Percentiles rank a stretch among this genome's conserved stretches.
Conservation (phyloP, 2,329 filamentous ascomycete species). For the Neopestalotiopsis rosae region DNA sequence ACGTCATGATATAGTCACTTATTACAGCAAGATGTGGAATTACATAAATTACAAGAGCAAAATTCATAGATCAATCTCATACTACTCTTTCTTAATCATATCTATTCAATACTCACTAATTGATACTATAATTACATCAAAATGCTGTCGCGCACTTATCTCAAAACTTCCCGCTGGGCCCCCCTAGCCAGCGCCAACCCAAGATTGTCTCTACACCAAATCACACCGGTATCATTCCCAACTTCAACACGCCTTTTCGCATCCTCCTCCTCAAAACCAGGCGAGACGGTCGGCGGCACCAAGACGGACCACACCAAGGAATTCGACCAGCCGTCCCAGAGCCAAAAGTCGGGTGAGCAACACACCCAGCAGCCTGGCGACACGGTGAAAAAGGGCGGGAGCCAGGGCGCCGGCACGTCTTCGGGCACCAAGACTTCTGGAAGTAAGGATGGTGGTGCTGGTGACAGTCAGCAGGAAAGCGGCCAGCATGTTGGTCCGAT, state of each 20-base stretch:
- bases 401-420: background rate
- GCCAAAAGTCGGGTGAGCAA: background rate
- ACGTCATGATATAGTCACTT: constrained; percentile 9
- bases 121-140: background rate
- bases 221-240: background rate
- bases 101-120: background rate
- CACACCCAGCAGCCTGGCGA: background rate
- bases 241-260: background rate
- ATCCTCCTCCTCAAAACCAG: background rate
- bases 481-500: background rate
- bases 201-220: too few relatives aligned
- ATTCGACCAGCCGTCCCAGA: background rate
- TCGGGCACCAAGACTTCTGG: background rate
- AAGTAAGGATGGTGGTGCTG: background rate
- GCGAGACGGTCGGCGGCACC: constrained; percentile 3
- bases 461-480: background rate
- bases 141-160: background rate
- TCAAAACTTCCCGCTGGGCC: background rate
- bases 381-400: background rate
- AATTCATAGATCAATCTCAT: too few relatives aligned
- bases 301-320: constrained; percentile 11
- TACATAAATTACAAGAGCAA: background rate
- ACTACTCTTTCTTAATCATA: background rate
- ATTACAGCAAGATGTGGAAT: background rate
- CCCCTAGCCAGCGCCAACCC: background rate